Evolutionary conservation across 192 early-diverging fungal species (phyloP), one percentile per base, ranked within the genome.

Genomic region (Gamsiella multidivaricata): DNA sequence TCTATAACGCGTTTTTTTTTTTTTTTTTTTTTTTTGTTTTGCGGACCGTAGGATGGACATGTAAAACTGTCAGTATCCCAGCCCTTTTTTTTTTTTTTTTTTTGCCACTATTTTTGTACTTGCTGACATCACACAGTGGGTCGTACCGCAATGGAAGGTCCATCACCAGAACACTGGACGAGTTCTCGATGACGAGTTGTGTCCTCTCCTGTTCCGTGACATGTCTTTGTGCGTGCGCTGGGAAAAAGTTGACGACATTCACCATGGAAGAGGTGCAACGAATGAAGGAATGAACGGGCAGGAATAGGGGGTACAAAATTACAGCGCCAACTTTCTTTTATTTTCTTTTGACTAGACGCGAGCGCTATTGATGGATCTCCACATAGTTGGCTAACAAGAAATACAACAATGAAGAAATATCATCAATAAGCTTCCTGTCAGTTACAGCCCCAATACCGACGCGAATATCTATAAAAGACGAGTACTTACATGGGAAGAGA

Each of bases 401-500:
- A 11, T 14, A 41, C 39, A 55, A 37, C 23, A 28, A 57, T 17
- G 22, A 41, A 49, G 36, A n/a, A 29, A 20, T n/a, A n/a, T n/a
- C n/a, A n/a, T n/a, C n/a, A n/a, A n/a, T n/a, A n/a, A n/a, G n/a
- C n/a, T n/a, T n/a, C n/a, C n/a, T n/a, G n/a, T n/a, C n/a, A n/a
- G n/a, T n/a, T n/a, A n/a, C n/a, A n/a, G n/a, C n/a, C n/a, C n/a
- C n/a, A n/a, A n/a, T n/a, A n/a, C n/a, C n/a, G n/a, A n/a, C n/a
- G n/a, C n/a, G n/a, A n/a, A n/a, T n/a, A n/a, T 28, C 20, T 3
- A 17, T 9, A 22, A 31, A 50, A 8, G 18, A 50, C 42, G 0
- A 54, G 3, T 49, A 66, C 69, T 88, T 90, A 81, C 89, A 86
- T 8, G 92, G 92, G 84, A 94, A 94, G 66, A 94, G 69, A n/a